Percentiles rank a stretch among this genome's conserved stretches.
These are phyloP conservation scores for Monosporozyma siamensis DNA, from an alignment of 805 yeast genomes.

Conservation along the genomic window DNA sequence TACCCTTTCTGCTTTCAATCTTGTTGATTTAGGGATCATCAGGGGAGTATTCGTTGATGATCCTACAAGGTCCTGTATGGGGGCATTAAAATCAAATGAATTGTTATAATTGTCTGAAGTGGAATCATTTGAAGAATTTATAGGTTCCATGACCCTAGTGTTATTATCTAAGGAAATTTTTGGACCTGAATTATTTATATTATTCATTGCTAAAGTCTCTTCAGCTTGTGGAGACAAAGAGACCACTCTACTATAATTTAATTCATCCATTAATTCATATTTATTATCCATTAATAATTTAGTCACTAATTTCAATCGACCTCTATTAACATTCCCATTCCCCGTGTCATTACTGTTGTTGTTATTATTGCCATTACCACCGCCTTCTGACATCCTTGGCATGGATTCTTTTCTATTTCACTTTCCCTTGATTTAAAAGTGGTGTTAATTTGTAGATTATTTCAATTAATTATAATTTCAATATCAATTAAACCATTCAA, in stretches of 20 bases:
- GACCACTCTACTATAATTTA: conserved; percentile 16
- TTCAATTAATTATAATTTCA: neutral
- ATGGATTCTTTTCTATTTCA: neutral
- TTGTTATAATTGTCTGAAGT: no score
- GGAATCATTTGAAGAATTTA: no score
- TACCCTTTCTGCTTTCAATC: conserved; percentile 25
- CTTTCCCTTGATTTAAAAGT: neutral
- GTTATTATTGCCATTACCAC: no score
- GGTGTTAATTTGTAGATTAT: neutral
- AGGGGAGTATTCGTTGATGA: neutral
- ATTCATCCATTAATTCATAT: conserved; percentile 26
- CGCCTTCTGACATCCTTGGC: no score
- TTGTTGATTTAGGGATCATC: conserved; percentile 11
- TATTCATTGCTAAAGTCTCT: neutral
- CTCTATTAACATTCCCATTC: neutral
- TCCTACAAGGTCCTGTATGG: no score
- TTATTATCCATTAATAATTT: conserved; percentile 23
- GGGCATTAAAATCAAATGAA: no score
- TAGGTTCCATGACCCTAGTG: no score
- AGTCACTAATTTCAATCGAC: conserved; percentile 16
- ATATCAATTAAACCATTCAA: no score
- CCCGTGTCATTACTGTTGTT: neutral
- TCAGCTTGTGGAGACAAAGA: conserved; percentile 1
- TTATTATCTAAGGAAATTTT: neutral
- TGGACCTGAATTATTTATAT: neutral